A percentile compares a stretch with the other conserved stretches of the same genome.
phyloP scores from a whole-genome alignment of 768 basidiomycete genomes.

The Agaricus sinodeliciosus region DNA sequence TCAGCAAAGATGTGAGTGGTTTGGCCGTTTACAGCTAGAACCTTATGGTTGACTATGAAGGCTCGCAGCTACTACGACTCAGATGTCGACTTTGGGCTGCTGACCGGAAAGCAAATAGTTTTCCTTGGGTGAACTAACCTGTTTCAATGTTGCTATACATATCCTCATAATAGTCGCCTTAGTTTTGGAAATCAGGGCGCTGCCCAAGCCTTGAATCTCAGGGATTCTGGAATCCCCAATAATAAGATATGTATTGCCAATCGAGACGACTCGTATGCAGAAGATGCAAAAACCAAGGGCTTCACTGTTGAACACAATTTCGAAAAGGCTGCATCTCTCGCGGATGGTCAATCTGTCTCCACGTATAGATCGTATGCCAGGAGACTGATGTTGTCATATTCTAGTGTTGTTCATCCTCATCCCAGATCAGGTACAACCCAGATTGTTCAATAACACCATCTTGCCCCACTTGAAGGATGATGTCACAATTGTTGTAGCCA shows the following conservation, averaged over 20 bases:
- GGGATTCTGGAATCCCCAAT: slow-evolving; percentile 57
- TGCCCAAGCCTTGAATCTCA: slow-evolving; percentile 59
- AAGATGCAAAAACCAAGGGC: slow-evolving; percentile 47
- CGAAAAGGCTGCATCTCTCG: slow-evolving; percentile 43
- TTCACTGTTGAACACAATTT: slow-evolving; percentile 55
- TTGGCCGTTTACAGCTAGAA: background rate
- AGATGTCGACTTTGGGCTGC: slow-evolving; percentile 45
- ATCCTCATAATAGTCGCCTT: background rate
- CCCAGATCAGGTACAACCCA: slow-evolving; percentile 59
- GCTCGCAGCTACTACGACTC: slow-evolving; percentile 48
- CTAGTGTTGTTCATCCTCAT: slow-evolving; percentile 55
- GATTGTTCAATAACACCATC: slow-evolving; percentile 52
- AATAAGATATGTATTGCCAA: slow-evolving; percentile 57
- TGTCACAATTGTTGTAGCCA: slow-evolving; percentile 50
- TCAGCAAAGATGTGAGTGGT: slow-evolving; percentile 51
- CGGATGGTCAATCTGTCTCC: slow-evolving; percentile 37
- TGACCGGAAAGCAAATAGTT: slow-evolving; percentile 47
- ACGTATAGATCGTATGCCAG: background rate
- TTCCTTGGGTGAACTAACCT: slow-evolving; percentile 42
- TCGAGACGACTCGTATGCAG: slow-evolving; percentile 50
- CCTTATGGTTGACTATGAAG: background rate
- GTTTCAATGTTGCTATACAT: background rate
- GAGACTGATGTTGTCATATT: background rate
- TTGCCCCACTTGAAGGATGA: slow-evolving; percentile 41
- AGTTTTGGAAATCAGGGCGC: slow-evolving; percentile 65